Evolutionary conservation across 2,329 filamentous ascomycete genomes (phyloP), one percentile per base, ranked within the genome.

Genomic region (Amesomyces nigricolor): DNA sequence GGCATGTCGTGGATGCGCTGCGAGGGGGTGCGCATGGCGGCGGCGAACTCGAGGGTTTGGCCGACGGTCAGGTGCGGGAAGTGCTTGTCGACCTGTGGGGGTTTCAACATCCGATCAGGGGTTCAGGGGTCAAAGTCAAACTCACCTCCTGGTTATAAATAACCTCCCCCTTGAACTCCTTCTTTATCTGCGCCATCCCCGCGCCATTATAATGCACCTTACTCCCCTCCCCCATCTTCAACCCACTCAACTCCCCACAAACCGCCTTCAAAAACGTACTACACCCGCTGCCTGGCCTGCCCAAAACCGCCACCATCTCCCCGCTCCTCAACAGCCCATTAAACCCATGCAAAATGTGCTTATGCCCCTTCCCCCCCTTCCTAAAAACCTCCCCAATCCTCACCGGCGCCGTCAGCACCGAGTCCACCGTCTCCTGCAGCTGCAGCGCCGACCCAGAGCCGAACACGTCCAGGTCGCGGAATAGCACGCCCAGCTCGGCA

Each of bases 1-100:
- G 77, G 78, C 64, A 89, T 82, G 29, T 81, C 84, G 10, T 81
- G 75, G 29, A 86, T 76, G 2, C 85, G 75, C 51, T 85, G 80
- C 1, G 81, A 79, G 0, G 87, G 87, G 0, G 87, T 87, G 50
- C 86, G 77, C 32, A 35, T 35, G 32, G 9, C 9, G 9, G 11
- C 9, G 32, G 32, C 32, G 7, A 35, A 35, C 32, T 35, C 32
- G 8, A 35, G 32, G 9, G 32, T 35, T 13, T 35, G 32, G 1
- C 32, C 9, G 3, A 91, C 87, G 0, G 85, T 89, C 19, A 94
- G 72, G n/a, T 88, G 85, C 0, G 88, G 84, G 60, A 90, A 91
- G 66, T 91, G 88, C 29, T 86, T 77, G 66, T 90, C 87, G 29
- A 79, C 77, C 39, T 60, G 4, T 14, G 30, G 5, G 22, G 5